Percentiles rank a stretch among this genome's conserved stretches.
phyloP scores from a whole-genome alignment of 1,284 basidiomycete species.

The Cronartium ribicola region DNA sequence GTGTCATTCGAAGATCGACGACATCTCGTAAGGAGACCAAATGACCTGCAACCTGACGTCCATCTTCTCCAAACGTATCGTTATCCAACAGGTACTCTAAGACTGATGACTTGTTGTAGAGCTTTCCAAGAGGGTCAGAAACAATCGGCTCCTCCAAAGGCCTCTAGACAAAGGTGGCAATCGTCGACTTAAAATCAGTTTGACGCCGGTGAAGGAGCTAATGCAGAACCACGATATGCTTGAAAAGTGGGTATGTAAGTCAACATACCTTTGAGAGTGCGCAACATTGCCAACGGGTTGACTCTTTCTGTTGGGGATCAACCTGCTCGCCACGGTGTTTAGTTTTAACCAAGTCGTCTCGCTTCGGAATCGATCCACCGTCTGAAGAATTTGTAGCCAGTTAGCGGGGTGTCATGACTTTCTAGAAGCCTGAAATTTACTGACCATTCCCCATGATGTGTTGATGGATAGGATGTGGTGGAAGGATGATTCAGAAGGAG shows the following conservation, averaged over 20 bases:
- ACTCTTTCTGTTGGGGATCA: conserved; percentile 76
- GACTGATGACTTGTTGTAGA: conserved; percentile 89
- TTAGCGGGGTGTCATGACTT: background rate
- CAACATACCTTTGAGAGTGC: conserved; percentile 76
- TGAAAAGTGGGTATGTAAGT: background rate
- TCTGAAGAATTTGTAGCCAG: conserved; percentile 15
- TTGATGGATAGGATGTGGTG: background rate
- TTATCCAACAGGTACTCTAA: conserved; percentile 75
- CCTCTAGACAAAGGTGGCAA: conserved; percentile 56
- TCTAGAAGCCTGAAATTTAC: background rate
- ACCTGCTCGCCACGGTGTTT: conserved; percentile 76
- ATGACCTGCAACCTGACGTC: conserved; percentile 59
- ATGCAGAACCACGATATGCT: background rate
- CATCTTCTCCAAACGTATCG: conserved; percentile 45
- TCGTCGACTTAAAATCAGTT: conserved; percentile 10
- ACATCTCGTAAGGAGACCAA: conserved; percentile 73
- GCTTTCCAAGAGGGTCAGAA: conserved; percentile 78
- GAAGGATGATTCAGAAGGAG: background rate
- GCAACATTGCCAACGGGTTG: conserved; percentile 84
- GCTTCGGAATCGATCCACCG: conserved; percentile 66
- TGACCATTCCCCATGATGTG: conserved; percentile 36
- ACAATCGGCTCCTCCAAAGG: conserved; percentile 80
- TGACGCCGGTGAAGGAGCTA: background rate
- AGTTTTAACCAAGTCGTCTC: conserved; percentile 68
- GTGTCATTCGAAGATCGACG: conserved; percentile 70